Evolutionary conservation across 495 filamentous ascomycete genomes (phyloP), one percentile per base, ranked within the genome.

Genomic region (Hypoxylon fragiforme): DNA sequence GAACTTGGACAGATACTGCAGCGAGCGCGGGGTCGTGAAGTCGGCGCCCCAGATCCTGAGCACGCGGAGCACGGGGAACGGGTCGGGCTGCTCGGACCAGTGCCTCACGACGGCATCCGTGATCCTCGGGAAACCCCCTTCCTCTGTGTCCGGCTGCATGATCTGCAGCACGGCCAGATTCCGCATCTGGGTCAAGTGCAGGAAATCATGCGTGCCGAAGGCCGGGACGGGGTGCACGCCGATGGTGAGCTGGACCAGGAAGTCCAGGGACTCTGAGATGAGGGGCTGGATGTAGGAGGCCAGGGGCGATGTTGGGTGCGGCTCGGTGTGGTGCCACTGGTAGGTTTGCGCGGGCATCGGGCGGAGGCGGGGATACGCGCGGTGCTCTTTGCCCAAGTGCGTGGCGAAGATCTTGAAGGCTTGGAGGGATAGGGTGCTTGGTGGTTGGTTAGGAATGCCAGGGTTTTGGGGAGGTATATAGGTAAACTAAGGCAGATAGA

Each of bases 91-190:
- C 20, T 60, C 40, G 3, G 62, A 41, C 70, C 70, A 75, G 2
- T 60, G 60, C 42, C 57, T 55, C 21, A 72, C 19, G 6, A 73
- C 37, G 7, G 58, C 37, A 43, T 75, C 70, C 11, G 24, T 65
- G 8, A 73, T 28, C 3, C 28, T 37, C 32, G 30, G 45, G 37
- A 45, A 12, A 21, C 22, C 3, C 11, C 49, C 24, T 2, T 39
- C 15, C 3, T n/a, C 3, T 8, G 14, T 31, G 0, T 2, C 7
- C 3, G 32, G 48, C n/a, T 64, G 55, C 13, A 66, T 39, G 5
- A 73, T 44, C 32, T 72, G 62, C 2, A 75, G 64, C 4, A 69
- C 58, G 7, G 51, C 70, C 2, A 75, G 45, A 20, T 67, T 69
- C 34, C 51, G 60, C 13, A 75, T 41, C 3, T 50, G 14, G 3